phyloP scores from a whole-genome alignment of 1,284 basidiomycete genomes.

The Pyrrhoderma lamaoense region DNA sequence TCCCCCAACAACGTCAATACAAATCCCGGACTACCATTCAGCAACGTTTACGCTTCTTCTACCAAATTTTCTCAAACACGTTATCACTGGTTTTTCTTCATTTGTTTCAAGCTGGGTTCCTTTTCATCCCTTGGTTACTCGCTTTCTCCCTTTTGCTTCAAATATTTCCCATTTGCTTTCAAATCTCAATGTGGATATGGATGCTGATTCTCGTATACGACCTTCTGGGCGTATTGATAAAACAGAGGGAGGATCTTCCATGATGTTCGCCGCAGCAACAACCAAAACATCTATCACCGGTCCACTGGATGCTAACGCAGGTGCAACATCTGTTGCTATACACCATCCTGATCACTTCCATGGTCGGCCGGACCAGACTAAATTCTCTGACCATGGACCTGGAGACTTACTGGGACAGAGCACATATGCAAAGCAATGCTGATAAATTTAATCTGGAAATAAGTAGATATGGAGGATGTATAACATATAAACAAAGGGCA shows the following conservation, averaged over 20 bases:
- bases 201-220: neutral
- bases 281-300: neutral
- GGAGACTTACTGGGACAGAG: constrained; percentile 2
- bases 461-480: too few relatives aligned
- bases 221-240: too few relatives aligned
- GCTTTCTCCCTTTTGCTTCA: neutral
- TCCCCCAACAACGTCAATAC: too few relatives aligned
- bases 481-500: too few relatives aligned
- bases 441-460: too few relatives aligned
- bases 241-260: constrained; percentile 11
- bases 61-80: constrained; percentile 1
- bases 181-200: neutral
- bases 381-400: constrained; percentile 26
- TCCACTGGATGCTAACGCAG: too few relatives aligned
- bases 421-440: constrained; percentile 11
- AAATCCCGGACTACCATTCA: too few relatives aligned
- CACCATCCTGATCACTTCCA: constrained; percentile 32
- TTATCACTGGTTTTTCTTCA: neutral
- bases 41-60: neutral
- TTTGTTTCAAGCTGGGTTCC: neutral
- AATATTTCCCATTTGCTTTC: neutral
- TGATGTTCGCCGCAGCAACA: constrained; percentile 5
- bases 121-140: neutral
- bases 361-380: constrained; percentile 30
- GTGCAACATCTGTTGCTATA: constrained; percentile 5